These are phyloP conservation scores for Lentinula lateritia DNA, from an alignment of 768 basidiomycete species.

Conservation along the genomic window DNA sequence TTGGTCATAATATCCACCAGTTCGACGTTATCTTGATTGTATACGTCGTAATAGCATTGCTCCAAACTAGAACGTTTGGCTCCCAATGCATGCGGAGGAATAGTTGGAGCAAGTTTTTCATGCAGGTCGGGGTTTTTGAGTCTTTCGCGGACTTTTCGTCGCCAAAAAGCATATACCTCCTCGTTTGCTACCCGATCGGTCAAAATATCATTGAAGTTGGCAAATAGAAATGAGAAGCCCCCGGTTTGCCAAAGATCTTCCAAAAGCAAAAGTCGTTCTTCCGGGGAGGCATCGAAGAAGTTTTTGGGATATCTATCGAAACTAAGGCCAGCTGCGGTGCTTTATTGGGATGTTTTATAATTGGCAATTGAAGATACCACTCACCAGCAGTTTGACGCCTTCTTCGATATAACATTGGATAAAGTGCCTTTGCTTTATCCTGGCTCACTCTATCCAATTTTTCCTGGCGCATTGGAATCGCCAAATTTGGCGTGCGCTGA, in stretches of 20 bases:
- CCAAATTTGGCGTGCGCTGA: conserved; percentile 21
- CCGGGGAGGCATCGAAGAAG: conserved; percentile 12
- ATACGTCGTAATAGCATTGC: conserved; percentile 18
- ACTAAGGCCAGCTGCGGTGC: conserved; percentile 9
- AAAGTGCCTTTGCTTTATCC: conserved; percentile 12
- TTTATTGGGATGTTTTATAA: background rate
- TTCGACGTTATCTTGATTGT: conserved; percentile 17
- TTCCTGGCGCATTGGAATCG: conserved; percentile 16
- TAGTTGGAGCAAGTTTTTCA: conserved; percentile 19
- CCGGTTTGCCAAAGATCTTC: conserved; percentile 19
- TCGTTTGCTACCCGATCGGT: conserved; percentile 15
- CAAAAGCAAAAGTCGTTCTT: conserved; percentile 17
- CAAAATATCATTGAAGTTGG: conserved; percentile 13
- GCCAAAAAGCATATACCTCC: conserved; percentile 20
- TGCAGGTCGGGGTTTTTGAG: conserved; percentile 16
- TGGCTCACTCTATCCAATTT: conserved; percentile 11
- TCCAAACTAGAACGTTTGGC: conserved; percentile 17
- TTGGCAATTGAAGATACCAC: background rate
- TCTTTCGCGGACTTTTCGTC: conserved; percentile 16
- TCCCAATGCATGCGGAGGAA: conserved; percentile 19
- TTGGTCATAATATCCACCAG: conserved; percentile 18
- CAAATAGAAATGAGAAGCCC: conserved; percentile 17
- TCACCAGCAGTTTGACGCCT: conserved; percentile 15
- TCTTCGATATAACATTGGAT: conserved; percentile 15
- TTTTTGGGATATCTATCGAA: conserved; percentile 10